Base-by-base conservation (phyloP, 306 rosid species). In the Pterocarpus santalinus region DNA sequence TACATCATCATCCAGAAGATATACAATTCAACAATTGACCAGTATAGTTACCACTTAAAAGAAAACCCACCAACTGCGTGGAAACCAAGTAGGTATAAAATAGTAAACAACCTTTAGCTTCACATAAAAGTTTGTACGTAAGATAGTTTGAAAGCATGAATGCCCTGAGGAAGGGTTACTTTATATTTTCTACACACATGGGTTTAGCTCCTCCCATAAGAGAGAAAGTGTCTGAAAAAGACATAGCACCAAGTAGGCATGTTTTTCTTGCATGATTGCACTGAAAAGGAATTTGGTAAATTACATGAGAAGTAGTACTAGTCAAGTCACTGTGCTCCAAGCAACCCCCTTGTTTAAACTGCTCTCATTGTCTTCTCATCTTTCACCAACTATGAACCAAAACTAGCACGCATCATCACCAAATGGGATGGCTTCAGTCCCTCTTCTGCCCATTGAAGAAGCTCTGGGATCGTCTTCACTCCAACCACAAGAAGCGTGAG, bases 391-490 rank as follows among this genome's bases (percentile, higher is more conserved):
- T 80, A 53, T 80, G 79, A 78, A 34, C 79, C 76, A 61, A 76
- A 77, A 75, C 35, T 51, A 73, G 8, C 47, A 39, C 69, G 69
- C 28, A 58, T 22, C 44, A 55, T 70, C 70, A 80, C 78, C 76
- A 69, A 78, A 92, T 90, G 94, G 97, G 89, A 32, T 84, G 92
- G 91, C 72, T 92, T 75, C 82, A 22, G 36, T 89, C 91, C 76
- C 71, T 92, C 82, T 72, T 89, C 78, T 84, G 83, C 69, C 94
- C 94, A 1, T 16, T 92, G 86, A 92, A 89, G 89, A 90, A 90
- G 88, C 81, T 92, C 65, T 90, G 94, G 94, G 76, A 70, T 84
- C 91, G 93, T 5, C 84, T 90, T 3, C 92, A 90, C 46, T 87
- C 91, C 0, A 83, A 34, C 75, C 84, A 86, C 41, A 84, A 73